A percentile compares a stretch with the other conserved stretches of the same genome.
Conservation (phyloP, 163 green algal genomes). For the Dunaliella salina region DNA sequence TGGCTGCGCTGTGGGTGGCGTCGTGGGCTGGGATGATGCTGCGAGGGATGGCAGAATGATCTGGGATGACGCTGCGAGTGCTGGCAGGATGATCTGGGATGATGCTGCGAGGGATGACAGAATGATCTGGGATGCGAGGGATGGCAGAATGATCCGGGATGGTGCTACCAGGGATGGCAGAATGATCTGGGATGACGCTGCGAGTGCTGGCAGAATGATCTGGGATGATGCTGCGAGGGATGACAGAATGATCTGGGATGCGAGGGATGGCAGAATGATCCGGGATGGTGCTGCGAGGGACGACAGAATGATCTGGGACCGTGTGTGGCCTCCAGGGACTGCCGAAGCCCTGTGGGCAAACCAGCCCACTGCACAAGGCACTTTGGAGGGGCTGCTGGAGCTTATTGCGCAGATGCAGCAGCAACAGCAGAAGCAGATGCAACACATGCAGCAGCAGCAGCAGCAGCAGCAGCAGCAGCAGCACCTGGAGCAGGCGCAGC, state of each 20-base stretch:
- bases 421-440: background rate
- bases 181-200: background rate
- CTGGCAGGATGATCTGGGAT: no score
- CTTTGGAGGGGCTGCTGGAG: background rate
- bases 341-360: background rate
- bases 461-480: background rate
- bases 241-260: no score
- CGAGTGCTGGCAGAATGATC: background rate
- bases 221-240: background rate
- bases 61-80: no score
- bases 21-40: no score
- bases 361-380: background rate
- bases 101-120: no score
- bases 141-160: no score
- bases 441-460: background rate
- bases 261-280: no score
- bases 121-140: no score
- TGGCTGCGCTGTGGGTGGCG: no score
- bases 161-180: background rate
- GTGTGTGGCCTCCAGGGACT: conserved; percentile 6
- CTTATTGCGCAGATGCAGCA: background rate
- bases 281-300: background rate
- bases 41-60: no score
- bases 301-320: background rate
- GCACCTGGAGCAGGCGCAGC: background rate